Evolutionary conservation across 305 asterid species (phyloP).

Genomic region (Rubia tinctorum): DNA sequence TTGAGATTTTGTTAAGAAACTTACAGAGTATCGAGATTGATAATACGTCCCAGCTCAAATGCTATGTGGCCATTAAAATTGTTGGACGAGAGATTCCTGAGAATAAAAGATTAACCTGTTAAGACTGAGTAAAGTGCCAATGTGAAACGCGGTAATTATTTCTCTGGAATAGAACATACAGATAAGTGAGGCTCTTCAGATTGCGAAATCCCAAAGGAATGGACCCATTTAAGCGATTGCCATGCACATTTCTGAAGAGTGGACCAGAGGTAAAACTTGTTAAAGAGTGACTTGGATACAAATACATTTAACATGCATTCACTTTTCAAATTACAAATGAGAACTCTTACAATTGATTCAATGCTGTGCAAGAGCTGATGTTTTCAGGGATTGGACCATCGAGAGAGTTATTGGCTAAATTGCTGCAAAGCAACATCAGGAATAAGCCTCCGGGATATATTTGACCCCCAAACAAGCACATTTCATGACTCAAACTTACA

Average conservation of each 20-base stretch:
- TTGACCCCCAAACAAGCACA: not conserved
- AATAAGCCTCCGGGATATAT: not conserved
- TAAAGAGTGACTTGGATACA: not conserved
- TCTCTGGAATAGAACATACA: slow-evolving; percentile 43
- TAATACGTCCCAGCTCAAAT: slow-evolving; percentile 74
- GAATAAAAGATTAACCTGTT: slow-evolving; percentile 5
- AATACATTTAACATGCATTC: not conserved
- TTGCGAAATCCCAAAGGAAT: slow-evolving; percentile 82
- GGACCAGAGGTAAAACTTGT: not conserved
- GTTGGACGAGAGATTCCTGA: slow-evolving; percentile 90
- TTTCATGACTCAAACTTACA: slow-evolving; percentile 44
- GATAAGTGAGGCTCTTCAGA: slow-evolving; percentile 88
- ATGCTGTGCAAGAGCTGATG: slow-evolving; percentile 89
- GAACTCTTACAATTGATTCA: slow-evolving; percentile 79
- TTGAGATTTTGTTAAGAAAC: slow-evolving; percentile 17
- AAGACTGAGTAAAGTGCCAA: slow-evolving; percentile 1
- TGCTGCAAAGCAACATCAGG: slow-evolving; percentile 37
- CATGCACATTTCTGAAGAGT: slow-evolving; percentile 74
- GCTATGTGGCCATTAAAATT: slow-evolving; percentile 72
- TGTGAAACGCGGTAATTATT: not conserved
- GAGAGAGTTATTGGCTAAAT: slow-evolving; percentile 76
- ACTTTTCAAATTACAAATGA: not conserved
- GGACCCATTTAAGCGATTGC: slow-evolving; percentile 76
- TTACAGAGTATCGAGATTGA: slow-evolving; percentile 94
- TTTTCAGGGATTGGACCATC: slow-evolving; percentile 94